phyloP scores from a whole-genome alignment of 2,329 filamentous ascomycete genomes.

The Cercospora canescens region DNA sequence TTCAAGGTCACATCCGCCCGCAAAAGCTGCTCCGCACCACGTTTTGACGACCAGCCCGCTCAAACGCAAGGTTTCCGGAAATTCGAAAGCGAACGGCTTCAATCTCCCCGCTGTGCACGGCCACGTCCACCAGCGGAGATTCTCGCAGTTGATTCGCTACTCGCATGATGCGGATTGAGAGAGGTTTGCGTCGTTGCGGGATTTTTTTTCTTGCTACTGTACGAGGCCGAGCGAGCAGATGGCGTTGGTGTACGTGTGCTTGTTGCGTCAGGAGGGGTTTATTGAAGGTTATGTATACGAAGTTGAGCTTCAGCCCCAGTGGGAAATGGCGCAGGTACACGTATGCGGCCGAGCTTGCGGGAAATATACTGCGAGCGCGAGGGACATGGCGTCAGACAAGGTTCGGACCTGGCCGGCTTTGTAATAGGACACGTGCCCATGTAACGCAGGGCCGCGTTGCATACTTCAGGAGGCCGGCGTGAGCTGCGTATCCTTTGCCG shows the following conservation, averaged over 20 bases:
- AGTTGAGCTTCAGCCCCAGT: background rate
- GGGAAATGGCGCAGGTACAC: background rate
- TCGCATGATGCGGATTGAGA: constrained; percentile 12
- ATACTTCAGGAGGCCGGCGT: too few relatives aligned
- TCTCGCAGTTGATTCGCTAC: constrained; percentile 15
- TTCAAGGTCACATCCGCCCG: constrained; percentile 7
- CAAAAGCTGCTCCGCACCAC: background rate
- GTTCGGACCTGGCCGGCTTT: background rate
- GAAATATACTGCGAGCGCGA: background rate
- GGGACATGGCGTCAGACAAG: background rate
- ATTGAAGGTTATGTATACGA: background rate
- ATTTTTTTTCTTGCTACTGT: background rate
- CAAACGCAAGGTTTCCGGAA: background rate
- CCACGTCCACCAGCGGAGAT: constrained; percentile 12
- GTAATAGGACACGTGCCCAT: background rate
- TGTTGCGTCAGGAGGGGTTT: too few relatives aligned
- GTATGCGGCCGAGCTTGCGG: background rate
- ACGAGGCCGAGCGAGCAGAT: background rate
- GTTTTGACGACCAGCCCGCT: background rate
- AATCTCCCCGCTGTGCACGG: constrained; percentile 11
- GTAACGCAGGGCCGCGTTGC: background rate
- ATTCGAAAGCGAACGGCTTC: constrained; percentile 12
- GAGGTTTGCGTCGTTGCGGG: background rate
- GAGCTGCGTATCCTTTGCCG: too few relatives aligned
- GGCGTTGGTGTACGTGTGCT: background rate